Evolutionary conservation across 495 filamentous ascomycete genomes (phyloP), one percentile per base, ranked within the genome.

Genomic region (Tuber indicum): DNA sequence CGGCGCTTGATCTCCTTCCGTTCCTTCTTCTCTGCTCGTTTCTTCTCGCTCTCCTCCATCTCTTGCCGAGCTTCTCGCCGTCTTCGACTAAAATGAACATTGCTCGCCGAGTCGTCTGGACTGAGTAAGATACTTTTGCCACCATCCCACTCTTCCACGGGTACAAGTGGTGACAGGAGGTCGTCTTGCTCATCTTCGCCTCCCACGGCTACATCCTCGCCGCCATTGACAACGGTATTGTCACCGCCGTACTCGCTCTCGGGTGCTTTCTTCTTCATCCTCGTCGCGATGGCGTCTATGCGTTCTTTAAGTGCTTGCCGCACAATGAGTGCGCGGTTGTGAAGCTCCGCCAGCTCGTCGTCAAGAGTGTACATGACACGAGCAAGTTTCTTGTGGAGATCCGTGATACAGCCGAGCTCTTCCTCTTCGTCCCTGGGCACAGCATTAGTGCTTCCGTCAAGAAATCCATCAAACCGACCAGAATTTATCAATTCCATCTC

Each of bases 401-500:
- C 93, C 2, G 93, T 95, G 16, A 98, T 86, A 17, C 92, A 90
- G 0, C 92, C 91, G 75, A 98, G 95, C 83, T 99, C 96, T 70
- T 92, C 92, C 81, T 99, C 96, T 85, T 99, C 96, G 83, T 99
- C 96, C 70, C 96, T 85, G 8, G 93, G 92, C 26, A 99, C 93
- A 12, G 92, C 91, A 0, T 85, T 83, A 2, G 73, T 80, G 5
- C 81, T 75, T 8, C 82, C 82, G 70, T 84, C 82, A 32, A 99
- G 89, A 86, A 99, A 98, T 7, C 95, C 95, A 83, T 99, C 96
- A 82, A 99, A 98, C 52, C 95, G 93, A 42, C 96, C 96, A 0
- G 95, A 98, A 43, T 91, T 93, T 45, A 99, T 89, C 66, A 99
- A 94, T 58, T 99, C 96, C 94, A 97, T 98, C 83, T 99, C 96